Conservation (phyloP, 345 rosid genomes). For the Pistacia atlantica region DNA sequence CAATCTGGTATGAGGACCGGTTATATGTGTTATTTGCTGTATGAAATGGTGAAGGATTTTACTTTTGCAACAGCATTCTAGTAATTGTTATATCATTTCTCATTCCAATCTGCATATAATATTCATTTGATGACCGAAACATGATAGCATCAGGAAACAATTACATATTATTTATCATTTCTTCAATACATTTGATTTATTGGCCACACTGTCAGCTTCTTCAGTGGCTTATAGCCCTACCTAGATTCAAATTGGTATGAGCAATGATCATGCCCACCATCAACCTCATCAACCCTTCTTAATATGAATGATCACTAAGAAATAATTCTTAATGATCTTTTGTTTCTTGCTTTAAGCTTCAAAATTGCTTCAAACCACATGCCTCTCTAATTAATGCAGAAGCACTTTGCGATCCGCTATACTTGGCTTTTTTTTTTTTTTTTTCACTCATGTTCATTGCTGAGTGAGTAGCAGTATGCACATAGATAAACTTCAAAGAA, state of each 20-base stretch:
- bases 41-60: neutral
- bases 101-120: neutral
- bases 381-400: neutral
- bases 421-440: neutral
- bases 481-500: constrained; percentile 10
- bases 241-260: neutral
- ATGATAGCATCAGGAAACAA: neutral
- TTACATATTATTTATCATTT: neutral
- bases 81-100: neutral
- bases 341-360: neutral
- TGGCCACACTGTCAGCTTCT: neutral
- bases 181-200: neutral
- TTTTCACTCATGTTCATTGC: neutral
- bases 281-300: neutral
- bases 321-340: neutral
- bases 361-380: neutral
- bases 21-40: neutral
- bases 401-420: neutral
- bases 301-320: neutral
- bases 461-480: neutral
- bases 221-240: neutral
- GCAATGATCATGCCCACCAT: neutral
- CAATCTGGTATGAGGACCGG: neutral
- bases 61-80: too few species aligned
- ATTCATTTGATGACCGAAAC: neutral